A percentile compares a stretch with the other conserved stretches of the same genome.
These are phyloP conservation scores for Nissolia schottii DNA, from an alignment of 306 rosid genomes.

Conservation along the genomic window DNA sequence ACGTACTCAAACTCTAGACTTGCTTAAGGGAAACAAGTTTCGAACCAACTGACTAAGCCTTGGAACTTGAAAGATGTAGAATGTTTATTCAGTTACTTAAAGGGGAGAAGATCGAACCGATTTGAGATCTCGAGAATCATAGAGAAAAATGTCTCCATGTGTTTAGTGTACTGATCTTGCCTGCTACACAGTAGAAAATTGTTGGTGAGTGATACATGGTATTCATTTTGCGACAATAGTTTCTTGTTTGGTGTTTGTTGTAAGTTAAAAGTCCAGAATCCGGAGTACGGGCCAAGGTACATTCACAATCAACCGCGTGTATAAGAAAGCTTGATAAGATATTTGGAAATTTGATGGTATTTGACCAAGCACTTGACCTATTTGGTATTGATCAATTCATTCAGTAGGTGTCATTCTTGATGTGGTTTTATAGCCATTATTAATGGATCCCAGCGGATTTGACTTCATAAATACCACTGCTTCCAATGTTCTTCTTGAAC, in stretches of 20 bases:
- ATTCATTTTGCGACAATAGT: background rate
- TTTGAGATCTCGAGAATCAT: background rate
- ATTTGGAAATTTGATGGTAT: background rate
- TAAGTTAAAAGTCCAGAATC: background rate
- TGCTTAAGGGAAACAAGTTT: too few relatives aligned
- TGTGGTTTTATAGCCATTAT: background rate
- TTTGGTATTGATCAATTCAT: background rate
- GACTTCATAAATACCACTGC: background rate
- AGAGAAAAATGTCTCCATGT: background rate
- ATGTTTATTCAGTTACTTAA: background rate
- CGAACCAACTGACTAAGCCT: too few relatives aligned
- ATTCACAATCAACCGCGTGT: background rate
- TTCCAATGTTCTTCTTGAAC: background rate
- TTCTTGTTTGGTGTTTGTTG: background rate
- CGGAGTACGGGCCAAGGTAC: background rate
- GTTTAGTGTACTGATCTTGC: background rate
- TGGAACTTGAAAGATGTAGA: too few relatives aligned
- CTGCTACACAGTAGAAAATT: background rate
- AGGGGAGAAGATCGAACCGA: background rate
- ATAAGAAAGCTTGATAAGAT: background rate
- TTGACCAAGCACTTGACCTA: background rate
- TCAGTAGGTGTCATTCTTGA: background rate
- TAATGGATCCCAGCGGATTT: background rate
- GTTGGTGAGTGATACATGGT: background rate
- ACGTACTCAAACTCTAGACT: too few relatives aligned